phyloP scores from a whole-genome alignment of 441 rosid genomes.

The Erysimum pusillum region DNA sequence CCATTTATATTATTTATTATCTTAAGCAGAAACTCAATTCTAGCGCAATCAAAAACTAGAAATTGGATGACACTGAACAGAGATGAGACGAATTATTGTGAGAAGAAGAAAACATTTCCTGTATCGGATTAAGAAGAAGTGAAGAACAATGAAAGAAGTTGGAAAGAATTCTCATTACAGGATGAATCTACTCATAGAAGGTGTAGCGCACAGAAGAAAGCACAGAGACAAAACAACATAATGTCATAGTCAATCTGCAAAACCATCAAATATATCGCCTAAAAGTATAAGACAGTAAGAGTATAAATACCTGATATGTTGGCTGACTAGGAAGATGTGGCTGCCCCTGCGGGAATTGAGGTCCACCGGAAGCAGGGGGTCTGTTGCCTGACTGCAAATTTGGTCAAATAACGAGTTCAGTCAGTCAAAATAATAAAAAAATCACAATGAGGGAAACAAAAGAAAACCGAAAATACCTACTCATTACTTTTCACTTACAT shows the following conservation, averaged over 20 bases:
- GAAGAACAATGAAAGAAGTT: constrained; percentile 8
- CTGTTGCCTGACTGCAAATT: constrained; percentile 60
- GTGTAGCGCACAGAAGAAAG: not conserved
- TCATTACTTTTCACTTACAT: constrained; percentile 60
- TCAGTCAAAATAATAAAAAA: constrained; percentile 24
- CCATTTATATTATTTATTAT: not conserved
- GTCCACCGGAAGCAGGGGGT: constrained; percentile 63
- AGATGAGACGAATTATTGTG: constrained; percentile 1
- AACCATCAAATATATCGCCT: constrained; percentile 4
- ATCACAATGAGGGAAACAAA: constrained; percentile 6
- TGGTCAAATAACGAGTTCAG: constrained; percentile 40
- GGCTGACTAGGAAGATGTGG: constrained; percentile 64
- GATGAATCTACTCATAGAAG: constrained; percentile 13
- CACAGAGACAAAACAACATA: constrained; percentile 14
- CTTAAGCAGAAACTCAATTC: not conserved
- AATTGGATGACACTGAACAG: not conserved
- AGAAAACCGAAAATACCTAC: constrained; percentile 4
- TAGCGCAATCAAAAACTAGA: not conserved
- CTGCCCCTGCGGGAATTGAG: constrained; percentile 78
- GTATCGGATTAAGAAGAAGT: constrained; percentile 6
- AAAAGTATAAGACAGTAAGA: constrained; percentile 21
- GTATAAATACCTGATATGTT: constrained; percentile 66
- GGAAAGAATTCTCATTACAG: not conserved
- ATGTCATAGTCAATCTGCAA: constrained; percentile 15
- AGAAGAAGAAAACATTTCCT: not conserved